These are phyloP conservation scores for Cryphonectria naterciae DNA, from an alignment of 2,329 filamentous ascomycete species.

Conservation along the genomic window DNA sequence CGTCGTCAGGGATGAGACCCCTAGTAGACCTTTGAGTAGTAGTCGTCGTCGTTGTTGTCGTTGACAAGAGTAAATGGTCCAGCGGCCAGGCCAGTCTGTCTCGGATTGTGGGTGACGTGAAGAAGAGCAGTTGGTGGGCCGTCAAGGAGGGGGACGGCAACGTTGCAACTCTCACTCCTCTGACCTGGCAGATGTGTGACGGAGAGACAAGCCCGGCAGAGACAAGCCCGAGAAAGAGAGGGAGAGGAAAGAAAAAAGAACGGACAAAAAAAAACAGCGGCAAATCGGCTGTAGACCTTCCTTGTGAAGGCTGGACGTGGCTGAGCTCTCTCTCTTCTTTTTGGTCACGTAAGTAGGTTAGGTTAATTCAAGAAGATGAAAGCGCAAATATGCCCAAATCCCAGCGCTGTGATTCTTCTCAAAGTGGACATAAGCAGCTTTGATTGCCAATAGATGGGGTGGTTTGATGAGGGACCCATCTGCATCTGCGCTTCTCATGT, in stretches of 20 bases:
- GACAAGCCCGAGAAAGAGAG: too few species aligned
- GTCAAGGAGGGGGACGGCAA: neutral
- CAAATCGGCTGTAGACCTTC: neutral
- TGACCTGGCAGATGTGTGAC: neutral
- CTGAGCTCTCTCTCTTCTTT: neutral
- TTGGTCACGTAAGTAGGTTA: neutral
- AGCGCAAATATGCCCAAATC: neutral
- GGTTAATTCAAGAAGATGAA: neutral
- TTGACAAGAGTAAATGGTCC: neutral
- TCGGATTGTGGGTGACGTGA: neutral
- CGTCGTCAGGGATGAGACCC: neutral
- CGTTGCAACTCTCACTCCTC: neutral
- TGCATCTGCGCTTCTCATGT: neutral
- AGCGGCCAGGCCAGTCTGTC: neutral
- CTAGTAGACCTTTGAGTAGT: neutral
- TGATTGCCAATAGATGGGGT: neutral
- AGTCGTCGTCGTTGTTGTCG: too few species aligned
- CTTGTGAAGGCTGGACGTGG: neutral
- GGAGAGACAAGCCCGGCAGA: too few species aligned
- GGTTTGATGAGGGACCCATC: conserved; percentile 5
- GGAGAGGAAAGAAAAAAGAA: neutral
- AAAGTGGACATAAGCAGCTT: neutral
- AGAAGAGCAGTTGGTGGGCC: neutral
- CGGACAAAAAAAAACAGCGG: neutral
- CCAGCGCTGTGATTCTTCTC: neutral